Evolutionary conservation across 2,329 filamentous ascomycete genomes (phyloP).

Genomic region (Xylaria polymorpha): DNA sequence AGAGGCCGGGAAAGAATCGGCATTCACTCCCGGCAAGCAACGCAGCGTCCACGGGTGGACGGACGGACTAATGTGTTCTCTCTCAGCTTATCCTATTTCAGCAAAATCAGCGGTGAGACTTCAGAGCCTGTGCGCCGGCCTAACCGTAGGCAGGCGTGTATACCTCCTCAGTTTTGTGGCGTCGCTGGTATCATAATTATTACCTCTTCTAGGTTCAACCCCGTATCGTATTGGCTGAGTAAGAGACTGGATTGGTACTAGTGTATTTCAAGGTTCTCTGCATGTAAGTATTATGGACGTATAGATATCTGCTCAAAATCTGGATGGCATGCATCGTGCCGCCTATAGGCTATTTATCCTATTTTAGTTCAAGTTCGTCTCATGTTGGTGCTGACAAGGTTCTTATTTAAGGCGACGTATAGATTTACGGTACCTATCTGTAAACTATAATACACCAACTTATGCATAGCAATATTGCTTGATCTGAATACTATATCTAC

Average conservation of each 20-base stretch:
- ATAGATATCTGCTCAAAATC: background rate
- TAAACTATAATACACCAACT: background rate
- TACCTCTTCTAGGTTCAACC: slow-evolving; percentile 23
- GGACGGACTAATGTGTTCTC: background rate
- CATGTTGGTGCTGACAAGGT: slow-evolving; percentile 1
- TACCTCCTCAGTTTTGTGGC: background rate
- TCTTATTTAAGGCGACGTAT: slow-evolving; percentile 7
- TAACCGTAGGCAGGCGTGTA: background rate
- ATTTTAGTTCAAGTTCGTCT: background rate
- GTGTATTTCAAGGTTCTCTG: background rate
- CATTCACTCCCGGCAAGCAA: background rate
- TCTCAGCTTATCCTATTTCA: background rate
- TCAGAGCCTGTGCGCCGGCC: background rate
- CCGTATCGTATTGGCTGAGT: slow-evolving; percentile 26
- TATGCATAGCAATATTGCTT: background rate
- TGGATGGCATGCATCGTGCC: background rate
- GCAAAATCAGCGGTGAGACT: slow-evolving; percentile 7
- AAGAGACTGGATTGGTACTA: background rate
- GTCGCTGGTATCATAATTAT: slow-evolving; percentile 10
- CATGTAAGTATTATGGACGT: too few species aligned
- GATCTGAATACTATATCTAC: background rate
- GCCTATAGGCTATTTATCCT: slow-evolving; percentile 1
- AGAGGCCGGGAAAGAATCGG: background rate
- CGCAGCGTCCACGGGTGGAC: background rate
- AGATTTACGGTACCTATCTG: background rate